phyloP scores from a whole-genome alignment of 257 asterid species.

The Schizonepeta tenuifolia region DNA sequence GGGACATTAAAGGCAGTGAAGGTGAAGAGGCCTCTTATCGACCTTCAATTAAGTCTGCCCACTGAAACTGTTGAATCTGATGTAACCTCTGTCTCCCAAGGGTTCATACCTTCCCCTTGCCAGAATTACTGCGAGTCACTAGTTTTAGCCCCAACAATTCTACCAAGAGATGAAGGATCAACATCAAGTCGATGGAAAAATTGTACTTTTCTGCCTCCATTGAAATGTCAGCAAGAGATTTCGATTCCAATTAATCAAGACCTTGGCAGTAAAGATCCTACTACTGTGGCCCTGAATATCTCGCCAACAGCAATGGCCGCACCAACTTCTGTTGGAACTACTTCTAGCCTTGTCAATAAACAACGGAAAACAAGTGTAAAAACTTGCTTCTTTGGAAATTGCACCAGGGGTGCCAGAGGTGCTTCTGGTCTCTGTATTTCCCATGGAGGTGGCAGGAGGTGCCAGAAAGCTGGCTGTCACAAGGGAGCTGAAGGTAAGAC shows the following conservation, averaged over 20 bases:
- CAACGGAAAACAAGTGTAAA: conserved; percentile 44
- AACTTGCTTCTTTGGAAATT: conserved; percentile 53
- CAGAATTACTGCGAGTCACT: conserved; percentile 35
- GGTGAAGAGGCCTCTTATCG: conserved; percentile 41
- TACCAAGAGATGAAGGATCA: conserved; percentile 64
- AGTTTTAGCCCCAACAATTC: conserved; percentile 28
- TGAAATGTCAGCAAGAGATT: conserved; percentile 24
- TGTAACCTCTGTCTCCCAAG: conserved; percentile 45
- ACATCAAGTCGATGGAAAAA: conserved; percentile 63
- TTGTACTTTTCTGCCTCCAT: conserved; percentile 51
- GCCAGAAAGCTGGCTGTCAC: conserved; percentile 58
- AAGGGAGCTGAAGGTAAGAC: conserved; percentile 76
- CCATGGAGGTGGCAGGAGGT: conserved; percentile 76
- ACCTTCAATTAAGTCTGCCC: conserved; percentile 65
- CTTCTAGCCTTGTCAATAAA: conserved; percentile 31
- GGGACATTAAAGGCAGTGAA: conserved; percentile 28
- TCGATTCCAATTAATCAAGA: conserved; percentile 22
- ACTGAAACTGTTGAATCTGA: conserved; percentile 58
- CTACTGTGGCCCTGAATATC: conserved; percentile 40
- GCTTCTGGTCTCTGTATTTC: conserved; percentile 71
- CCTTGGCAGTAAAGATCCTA: conserved; percentile 20
- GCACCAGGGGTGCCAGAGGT: conserved; percentile 72
- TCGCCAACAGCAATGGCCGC: conserved; percentile 14
- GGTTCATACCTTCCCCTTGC: conserved; percentile 25
- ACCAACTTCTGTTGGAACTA: conserved; percentile 23